Percentiles rank a stretch among this genome's conserved stretches.
Evolutionary conservation across 345 rosid species (phyloP).

Genomic region (Dipteronia dyeriana): DNA sequence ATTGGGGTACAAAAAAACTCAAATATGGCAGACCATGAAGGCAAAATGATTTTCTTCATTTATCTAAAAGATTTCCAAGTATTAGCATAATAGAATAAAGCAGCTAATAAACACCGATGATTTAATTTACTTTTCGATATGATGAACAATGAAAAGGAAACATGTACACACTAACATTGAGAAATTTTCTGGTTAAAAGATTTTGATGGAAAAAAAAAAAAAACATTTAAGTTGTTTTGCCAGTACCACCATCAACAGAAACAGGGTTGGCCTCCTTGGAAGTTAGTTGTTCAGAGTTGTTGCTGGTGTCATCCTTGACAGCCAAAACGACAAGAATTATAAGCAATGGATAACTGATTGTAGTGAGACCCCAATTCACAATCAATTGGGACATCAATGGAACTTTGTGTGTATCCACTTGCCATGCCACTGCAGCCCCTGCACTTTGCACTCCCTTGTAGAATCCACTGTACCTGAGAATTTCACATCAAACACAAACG

Average conservation of each 20-base stretch:
- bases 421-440: conserved; percentile 97
- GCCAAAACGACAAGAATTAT: conserved; percentile 60
- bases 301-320: conserved; percentile 56
- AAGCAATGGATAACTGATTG: conserved; percentile 73
- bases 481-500: background rate
- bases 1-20: no score
- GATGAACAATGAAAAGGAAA: background rate
- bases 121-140: background rate
- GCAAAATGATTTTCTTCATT: background rate
- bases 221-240: background rate
- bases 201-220: background rate
- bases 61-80: no score
- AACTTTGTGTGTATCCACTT: conserved; percentile 70
- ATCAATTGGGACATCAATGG: conserved; percentile 58
- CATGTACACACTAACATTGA: background rate
- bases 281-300: conserved; percentile 13
- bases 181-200: background rate
- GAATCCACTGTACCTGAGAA: conserved; percentile 73
- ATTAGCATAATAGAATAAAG: no score
- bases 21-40: background rate
- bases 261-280: conserved; percentile 15
- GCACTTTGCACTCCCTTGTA: conserved; percentile 97
- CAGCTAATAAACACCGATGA: no score
- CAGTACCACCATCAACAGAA: background rate
- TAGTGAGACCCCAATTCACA: conserved; percentile 82